phyloP scores from a whole-genome alignment of 441 rosid species.

The Mallotus japonicus region DNA sequence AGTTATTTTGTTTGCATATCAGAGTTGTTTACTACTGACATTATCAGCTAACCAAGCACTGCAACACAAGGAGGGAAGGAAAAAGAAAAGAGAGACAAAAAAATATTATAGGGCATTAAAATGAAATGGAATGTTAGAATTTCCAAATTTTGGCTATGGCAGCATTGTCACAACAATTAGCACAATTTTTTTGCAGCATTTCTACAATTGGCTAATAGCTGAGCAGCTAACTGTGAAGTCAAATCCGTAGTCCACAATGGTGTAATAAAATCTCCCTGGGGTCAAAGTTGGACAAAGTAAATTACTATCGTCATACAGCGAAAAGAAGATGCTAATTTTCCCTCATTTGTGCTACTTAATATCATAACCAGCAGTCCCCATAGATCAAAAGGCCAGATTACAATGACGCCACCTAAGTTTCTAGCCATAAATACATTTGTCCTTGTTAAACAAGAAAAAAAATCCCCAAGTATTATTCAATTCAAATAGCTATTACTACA shows the following conservation, averaged over 20 bases:
- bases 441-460: background rate
- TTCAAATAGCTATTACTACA: background rate
- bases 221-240: conserved; percentile 1
- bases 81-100: background rate
- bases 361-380: background rate
- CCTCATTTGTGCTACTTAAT: background rate
- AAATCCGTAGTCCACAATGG: background rate
- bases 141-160: conserved; percentile 1
- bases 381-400: background rate
- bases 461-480: background rate
- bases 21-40: background rate
- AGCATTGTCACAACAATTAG: background rate
- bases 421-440: background rate
- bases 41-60: background rate
- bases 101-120: background rate
- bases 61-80: background rate
- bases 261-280: background rate
- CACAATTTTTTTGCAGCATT: background rate
- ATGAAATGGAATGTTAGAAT: background rate
- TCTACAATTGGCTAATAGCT: conserved; percentile 12
- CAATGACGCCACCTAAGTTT: background rate
- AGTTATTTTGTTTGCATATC: background rate
- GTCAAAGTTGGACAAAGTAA: no score
- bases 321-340: background rate
- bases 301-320: background rate